A percentile compares a stretch with the other conserved stretches of the same genome.
These are phyloP conservation scores for Adenanthera pavonina DNA, from an alignment of 306 rosid genomes.

Conservation along the genomic window DNA sequence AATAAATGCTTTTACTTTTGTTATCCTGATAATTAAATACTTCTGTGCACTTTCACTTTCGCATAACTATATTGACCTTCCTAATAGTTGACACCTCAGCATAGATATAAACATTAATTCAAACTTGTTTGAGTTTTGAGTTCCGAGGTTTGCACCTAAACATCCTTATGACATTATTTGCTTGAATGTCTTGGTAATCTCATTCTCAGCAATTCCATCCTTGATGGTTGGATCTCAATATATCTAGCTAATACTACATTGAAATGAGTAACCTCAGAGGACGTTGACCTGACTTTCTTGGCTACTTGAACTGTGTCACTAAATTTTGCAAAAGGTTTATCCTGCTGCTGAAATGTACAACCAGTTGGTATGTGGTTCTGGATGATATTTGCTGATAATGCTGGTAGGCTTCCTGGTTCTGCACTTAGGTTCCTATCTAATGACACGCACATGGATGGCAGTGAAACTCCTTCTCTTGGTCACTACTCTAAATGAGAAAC, in stretches of 20 bases:
- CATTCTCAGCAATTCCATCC: neutral
- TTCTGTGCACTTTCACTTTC: neutral
- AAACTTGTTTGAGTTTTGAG: slow-evolving; percentile 1
- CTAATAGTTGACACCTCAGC: neutral
- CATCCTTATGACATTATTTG: neutral
- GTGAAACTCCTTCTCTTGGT: neutral
- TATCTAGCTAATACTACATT: neutral
- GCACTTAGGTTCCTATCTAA: neutral
- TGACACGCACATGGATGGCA: neutral
- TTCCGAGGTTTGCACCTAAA: neutral
- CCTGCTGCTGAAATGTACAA: neutral
- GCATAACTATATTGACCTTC: slow-evolving; percentile 10
- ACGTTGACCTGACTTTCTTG: neutral
- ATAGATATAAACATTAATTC: neutral
- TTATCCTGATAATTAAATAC: neutral
- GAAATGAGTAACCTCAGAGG: neutral
- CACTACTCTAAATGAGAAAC: slow-evolving; percentile 1
- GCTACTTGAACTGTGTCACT: neutral
- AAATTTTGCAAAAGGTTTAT: neutral
- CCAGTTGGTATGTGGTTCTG: neutral
- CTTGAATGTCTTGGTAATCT: neutral
- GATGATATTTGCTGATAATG: neutral
- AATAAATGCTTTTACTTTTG: neutral
- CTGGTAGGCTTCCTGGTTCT: neutral
- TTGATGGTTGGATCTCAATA: neutral